Base-by-base conservation (phyloP, 768 basidiomycete species). In the Boletus pseudopeckii region DNA sequence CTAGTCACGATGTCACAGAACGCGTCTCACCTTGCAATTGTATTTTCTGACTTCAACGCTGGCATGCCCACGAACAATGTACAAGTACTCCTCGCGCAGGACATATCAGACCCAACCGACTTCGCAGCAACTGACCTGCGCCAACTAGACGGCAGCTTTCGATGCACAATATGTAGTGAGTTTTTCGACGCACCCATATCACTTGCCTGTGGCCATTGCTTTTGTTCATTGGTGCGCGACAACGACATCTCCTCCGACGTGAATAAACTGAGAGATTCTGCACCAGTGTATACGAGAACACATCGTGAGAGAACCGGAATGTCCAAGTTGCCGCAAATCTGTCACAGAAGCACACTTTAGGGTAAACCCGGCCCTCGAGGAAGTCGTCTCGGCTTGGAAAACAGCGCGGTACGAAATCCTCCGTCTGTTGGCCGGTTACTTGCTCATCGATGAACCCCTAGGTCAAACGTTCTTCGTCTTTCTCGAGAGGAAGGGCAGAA, bases 91-190 rank as follows among this genome's bases (percentile, higher is more conserved):
- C 64, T 76, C 32, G 66, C 49, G 18, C 71, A 56, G 64, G 59
- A 75, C 49, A 72, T 84, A 7, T 66, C 75, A 8, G 90, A 90
- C 54, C 85, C 88, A 0, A 82, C 82, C 11, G 90, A 91, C 64
- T 92, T 92, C 58, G 78, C 85, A 0, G 66, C 65, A 4, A 75
- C 81, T 14, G 81, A 81, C n/a, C 72, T 93, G 13, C 76, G 80
- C 24, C 71, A 73, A 28, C 68, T 92, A 17, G 91, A 93, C 59
- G 66, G 77, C 18, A 77, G 85, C 10, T 72, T 88, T 54, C 77
- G 87, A 15, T 93, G 91, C 61, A 77, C 79, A 26, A 90, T 93
- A 50, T 93, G 91, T 64, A 76, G 83, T 37, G 88, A 91, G 54
- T 75, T 85, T 33, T 88, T 82, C 62, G 80, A 80, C 48, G 89